These are phyloP conservation scores for Trichomonascus vanleenenianus DNA, from an alignment of 805 yeast species.

Conservation along the genomic window DNA sequence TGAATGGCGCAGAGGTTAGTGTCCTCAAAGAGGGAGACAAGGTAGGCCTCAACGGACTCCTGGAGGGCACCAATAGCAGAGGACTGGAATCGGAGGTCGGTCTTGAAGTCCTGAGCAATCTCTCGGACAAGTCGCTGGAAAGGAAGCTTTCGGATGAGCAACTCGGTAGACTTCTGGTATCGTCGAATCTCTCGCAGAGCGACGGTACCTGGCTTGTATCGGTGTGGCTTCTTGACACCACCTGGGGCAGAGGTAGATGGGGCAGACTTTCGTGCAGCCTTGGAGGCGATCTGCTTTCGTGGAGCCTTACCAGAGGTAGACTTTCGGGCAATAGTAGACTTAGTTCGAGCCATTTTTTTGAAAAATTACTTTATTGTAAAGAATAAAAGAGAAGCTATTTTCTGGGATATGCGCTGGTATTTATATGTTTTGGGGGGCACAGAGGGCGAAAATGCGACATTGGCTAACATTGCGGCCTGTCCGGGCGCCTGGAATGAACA, in stretches of 20 bases:
- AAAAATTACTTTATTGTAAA: no score
- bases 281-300: conserved; percentile 84
- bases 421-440: not conserved
- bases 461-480: no score
- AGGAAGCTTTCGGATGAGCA: conserved; percentile 80
- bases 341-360: conserved; percentile 69
- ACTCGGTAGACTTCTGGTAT: conserved; percentile 84
- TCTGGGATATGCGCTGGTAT: not conserved
- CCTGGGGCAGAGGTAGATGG: conserved; percentile 67
- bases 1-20: conserved; percentile 88
- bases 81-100: conserved; percentile 82
- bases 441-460: not conserved
- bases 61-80: conserved; percentile 87
- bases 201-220: conserved; percentile 93
- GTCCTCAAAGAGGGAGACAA: conserved; percentile 80
- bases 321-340: conserved; percentile 71
- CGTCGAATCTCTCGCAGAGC: conserved; percentile 90
- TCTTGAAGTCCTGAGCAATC: conserved; percentile 80
- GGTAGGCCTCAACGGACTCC: conserved; percentile 86
- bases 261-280: conserved; percentile 86
- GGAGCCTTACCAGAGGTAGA: conserved; percentile 92
- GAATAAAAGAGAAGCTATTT: no score
- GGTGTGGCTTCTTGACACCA: conserved; percentile 88
- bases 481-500: no score
- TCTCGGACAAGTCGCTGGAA: conserved; percentile 89